Evolutionary conservation across 129 eudicot species (phyloP), one percentile per base, ranked within the genome.

Genomic region (Scalesia atractyloides): DNA sequence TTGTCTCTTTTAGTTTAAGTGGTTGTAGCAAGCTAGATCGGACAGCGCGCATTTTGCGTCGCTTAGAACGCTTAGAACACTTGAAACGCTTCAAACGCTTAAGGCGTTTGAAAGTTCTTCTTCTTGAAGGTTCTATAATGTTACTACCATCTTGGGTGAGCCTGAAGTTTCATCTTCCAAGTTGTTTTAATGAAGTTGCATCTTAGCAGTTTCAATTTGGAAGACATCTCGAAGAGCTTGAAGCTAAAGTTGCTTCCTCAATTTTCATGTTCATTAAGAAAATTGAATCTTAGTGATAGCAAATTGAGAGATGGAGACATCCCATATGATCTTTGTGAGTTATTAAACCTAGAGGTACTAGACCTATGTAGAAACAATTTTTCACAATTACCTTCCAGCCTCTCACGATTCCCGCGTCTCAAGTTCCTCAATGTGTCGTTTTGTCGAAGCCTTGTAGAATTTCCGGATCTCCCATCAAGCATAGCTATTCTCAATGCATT

Each of bases 391-490:
- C 39, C 7, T 7, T 43, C 19, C 26, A n/a, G 41, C 66, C 41
- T 57, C n/a, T 71, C 54, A 22, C 43, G 30, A 41, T 11, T 71
- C 30, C 53, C 66, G 0, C 30, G 22, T 19, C 75, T 70, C 52
- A 70, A 70, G 60, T 12, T 17, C 19, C 51, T 70, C 20, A 0
- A 53, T 9, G 9, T 70, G 13, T 37, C 50, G 5, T 0, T 0
- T 0, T 70, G 75, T 24, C 0, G 14, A 1, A 37, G 8, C 1
- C 66, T 71, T 13, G 10, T 41, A 41, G 22, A 19, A 20, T 5
- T 71, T 34, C 51, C 74, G 0, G 36, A 52, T 18, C 74, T 70
- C 54, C 76, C 76, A 19, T 57, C 76, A 57, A 71, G 66, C n/a
- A 57, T 71, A 39, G 66, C 76, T 11, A 8, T 57, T 56, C 76